Evolutionary conservation across 345 rosid species (phyloP), one percentile per base, ranked within the genome.

Genomic region (Populus ilicifolia): DNA sequence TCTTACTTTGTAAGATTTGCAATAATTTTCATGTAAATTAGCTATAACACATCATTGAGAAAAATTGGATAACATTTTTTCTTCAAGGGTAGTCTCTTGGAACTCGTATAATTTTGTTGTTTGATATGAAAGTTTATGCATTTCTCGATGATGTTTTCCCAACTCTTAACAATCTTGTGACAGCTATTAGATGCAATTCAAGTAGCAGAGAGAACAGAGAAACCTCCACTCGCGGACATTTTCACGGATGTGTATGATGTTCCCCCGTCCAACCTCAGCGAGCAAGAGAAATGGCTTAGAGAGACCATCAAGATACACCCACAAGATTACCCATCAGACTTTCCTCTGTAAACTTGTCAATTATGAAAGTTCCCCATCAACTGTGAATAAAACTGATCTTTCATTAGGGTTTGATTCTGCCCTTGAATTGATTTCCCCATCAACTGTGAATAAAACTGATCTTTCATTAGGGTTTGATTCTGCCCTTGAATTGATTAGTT

Each of bases 171-270:
- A 33, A 48, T 72, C 75, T 70, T 64, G 56, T 43, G 67, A 83
- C 93, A 95, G 99, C 65, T 93, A 41, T 79, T 95, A 70, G 81
- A 87, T 21, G 98, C 96, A 46, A 84, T 95, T 79, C 91, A 94
- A 82, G 88, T 69, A 64, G 98, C 98, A 10, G 98, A 93, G 85
- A 85, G 78, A 85, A 75, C 72, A 2, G 89, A 88, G 85, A 95
- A 95, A 81, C 98, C 99, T 0, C 83, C 90, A 6, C 70, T 95
- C 69, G 75, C 77, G n/a, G 82, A 93, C 20, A 71, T 89, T 63
- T 95, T 95, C 84, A 81, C 89, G 4, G 98, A 95, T 76, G 98
- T 95, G 1, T 95, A 93, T 30, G 88, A 95, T 67, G 78, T 76
- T 77, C 81, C 85, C 63, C 90, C 99, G 5, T 70, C 89, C 25